Base-by-base conservation (phyloP, 306 rosid genomes). In the Prosopis cineraria region DNA sequence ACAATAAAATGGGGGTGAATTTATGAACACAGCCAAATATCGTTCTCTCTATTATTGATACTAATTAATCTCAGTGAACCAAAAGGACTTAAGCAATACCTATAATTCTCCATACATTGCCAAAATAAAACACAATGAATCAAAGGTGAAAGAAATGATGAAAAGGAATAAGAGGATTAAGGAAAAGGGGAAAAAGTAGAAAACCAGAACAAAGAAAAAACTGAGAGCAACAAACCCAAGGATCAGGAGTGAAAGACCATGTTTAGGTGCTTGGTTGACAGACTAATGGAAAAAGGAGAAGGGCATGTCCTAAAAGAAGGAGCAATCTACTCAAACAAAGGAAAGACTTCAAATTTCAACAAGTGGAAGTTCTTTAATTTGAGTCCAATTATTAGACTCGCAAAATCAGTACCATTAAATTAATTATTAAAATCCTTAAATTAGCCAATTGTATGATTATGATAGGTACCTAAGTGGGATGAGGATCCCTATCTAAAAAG, bases 1-100 rank as follows among this genome's bases (percentile, higher is more conserved):
- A 39, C 20, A 52, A 7, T 52, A 50, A 62, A 31, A 45, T 43
- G 84, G 41, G 55, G 63, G 24, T 45, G 68, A 19, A 70, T 37
- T 44, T 40, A 79, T 66, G 72, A 84, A 72, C 8, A 65, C 66
- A 50, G 40, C 58, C 56, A 80, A 56, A 72, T 25, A 82, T 19
- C 20, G 76, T 44, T 47, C 72, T 43, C 70, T 66, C 44, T 34
- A 55, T n/a, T 52, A 69, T 33, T n/a, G 44, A 79, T 69, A 79
- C 44, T 36, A 69, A 68, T 77, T 76, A 25, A 45, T 43, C 73
- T 31, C 72, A 55, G 14, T 55, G 40, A 37, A 55, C 67, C 22
- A 30, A 56, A 76, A 45, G 45, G 27, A 65, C 43, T 72, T 59
- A 47, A 72, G 77, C 44, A 55, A 41, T 70, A 75, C 69, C 11